phyloP scores from a whole-genome alignment of 148 eudicot species.

The Limonium bicolor region DNA sequence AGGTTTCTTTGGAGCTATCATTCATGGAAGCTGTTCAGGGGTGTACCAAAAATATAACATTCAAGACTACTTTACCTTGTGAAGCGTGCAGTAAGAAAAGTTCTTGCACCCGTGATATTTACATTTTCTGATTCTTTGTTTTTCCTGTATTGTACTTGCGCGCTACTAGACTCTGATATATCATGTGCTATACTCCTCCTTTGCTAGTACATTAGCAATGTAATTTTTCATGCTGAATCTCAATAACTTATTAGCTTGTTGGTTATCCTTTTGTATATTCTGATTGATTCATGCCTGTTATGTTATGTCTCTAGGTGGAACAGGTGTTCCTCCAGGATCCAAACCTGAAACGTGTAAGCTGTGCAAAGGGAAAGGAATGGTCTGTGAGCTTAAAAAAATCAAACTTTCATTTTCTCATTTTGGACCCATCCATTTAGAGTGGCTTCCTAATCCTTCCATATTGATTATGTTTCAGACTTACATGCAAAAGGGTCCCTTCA shows the following conservation, averaged over 20 bases:
- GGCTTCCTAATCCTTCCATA: neutral
- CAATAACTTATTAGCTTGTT: no score
- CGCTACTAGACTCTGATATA: no score
- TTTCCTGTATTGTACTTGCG: neutral
- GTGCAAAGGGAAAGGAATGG: slow-evolving; percentile 85
- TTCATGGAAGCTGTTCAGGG: slow-evolving; percentile 99
- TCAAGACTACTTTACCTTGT: slow-evolving; percentile 64
- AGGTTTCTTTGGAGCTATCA: slow-evolving; percentile 62
- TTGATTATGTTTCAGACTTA: slow-evolving; percentile 25
- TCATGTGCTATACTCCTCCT: no score
- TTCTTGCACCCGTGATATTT: neutral
- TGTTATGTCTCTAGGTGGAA: slow-evolving; percentile 38
- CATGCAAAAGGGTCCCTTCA: slow-evolving; percentile 47
- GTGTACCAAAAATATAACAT: slow-evolving; percentile 59
- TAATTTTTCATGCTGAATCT: no score
- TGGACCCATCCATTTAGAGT: neutral
- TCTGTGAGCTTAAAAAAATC: slow-evolving; percentile 15
- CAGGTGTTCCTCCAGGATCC: slow-evolving; percentile 96
- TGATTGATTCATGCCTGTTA: neutral
- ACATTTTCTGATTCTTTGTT: neutral
- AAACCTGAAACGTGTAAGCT: slow-evolving; percentile 75
- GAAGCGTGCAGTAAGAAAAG: slow-evolving; percentile 66
- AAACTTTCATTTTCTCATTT: neutral
- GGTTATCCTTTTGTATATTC: neutral
- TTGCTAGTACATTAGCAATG: no score